Base-by-base conservation (phyloP, 1,284 basidiomycete genomes). In the Ceratobasidium papillatum region DNA sequence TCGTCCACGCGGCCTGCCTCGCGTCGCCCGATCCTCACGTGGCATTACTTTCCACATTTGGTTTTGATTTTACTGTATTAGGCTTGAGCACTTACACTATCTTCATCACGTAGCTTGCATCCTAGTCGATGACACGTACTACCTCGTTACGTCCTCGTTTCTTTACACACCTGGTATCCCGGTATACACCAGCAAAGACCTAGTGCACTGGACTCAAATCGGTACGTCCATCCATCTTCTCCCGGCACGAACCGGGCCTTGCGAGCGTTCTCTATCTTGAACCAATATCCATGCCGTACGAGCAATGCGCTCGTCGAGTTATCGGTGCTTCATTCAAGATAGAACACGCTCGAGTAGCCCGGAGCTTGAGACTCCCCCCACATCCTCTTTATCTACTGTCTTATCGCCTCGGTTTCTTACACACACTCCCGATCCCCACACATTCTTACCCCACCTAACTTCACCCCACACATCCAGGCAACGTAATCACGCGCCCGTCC, bases 71-170 rank as follows among this genome's bases (percentile, higher is more conserved):
- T 17, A 9, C 54, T n/a, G 14, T 19, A 58, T 34, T 36, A 4
- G 54, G 54, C 11, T 36, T 47, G 45, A 30, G 5, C 7, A 41
- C 58, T 61, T 19, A 61, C 14, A 0, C 9, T n/a, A 47, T 34
- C 47, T 9, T 22, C 38, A 2, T 62, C 25, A 4, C 5, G 4
- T 51, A 72, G 68, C 74, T 74, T 76, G 38, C 74, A 76, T 49
- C 64, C 77, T 45, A 69, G 78, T 78, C 41, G 63, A 75, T 25
- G 76, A 69, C 12, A 74, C 58, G 27, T 77, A 71, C 69, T 77
- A 75, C 49, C 75, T 75, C 45, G 75, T 74, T 25, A 66, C 76
- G n/a, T 72, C 76, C 5, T 73, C 76, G 7, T 75, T 75, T 52
- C 74, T 75, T 52, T 75, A 74, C 58, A 75, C 62, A 4, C 76